Percentiles rank a stretch among this genome's conserved stretches.
Conservation (phyloP, 768 basidiomycete species). For the Mycena venus region DNA sequence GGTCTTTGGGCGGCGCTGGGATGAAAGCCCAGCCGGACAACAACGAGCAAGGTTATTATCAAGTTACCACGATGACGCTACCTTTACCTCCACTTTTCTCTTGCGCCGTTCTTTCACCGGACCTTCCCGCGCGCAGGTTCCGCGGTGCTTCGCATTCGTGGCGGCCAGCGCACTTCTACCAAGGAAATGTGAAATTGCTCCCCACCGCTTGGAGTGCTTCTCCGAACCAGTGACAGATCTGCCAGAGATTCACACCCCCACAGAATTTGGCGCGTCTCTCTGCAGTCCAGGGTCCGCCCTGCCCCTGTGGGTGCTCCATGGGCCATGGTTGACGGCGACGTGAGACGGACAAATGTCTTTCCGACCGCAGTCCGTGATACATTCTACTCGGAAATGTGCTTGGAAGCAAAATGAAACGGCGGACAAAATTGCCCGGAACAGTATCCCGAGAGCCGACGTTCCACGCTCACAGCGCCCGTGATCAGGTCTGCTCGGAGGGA, state of each 20-base stretch:
- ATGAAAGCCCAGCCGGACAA: background rate
- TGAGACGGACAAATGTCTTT: no score
- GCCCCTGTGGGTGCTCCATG: background rate
- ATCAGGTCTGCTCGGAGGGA: background rate
- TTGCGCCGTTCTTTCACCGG: background rate
- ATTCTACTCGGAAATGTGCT: background rate
- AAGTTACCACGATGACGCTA: slow-evolving; percentile 15
- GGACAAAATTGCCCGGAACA: background rate
- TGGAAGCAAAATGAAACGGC: slow-evolving; percentile 5
- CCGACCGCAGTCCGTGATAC: background rate
- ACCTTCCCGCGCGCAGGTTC: slow-evolving; percentile 17
- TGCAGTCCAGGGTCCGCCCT: background rate
- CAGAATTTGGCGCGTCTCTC: background rate
- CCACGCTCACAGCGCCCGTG: background rate
- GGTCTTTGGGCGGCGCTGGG: slow-evolving; percentile 16
- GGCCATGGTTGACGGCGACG: background rate
- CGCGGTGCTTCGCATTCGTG: slow-evolving; percentile 4
- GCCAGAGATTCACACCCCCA: background rate
- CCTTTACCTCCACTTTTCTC: slow-evolving; percentile 9
- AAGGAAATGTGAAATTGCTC: background rate
- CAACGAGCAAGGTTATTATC: slow-evolving; percentile 15
- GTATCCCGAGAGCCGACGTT: slow-evolving; percentile 9
- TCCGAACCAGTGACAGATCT: slow-evolving; percentile 17
- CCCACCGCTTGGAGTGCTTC: slow-evolving; percentile 16
- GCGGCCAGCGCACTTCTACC: background rate